These are phyloP conservation scores for Mortierella sp. DNA, from an alignment of 371 early-diverging fungal species.

Conservation along the genomic window DNA sequence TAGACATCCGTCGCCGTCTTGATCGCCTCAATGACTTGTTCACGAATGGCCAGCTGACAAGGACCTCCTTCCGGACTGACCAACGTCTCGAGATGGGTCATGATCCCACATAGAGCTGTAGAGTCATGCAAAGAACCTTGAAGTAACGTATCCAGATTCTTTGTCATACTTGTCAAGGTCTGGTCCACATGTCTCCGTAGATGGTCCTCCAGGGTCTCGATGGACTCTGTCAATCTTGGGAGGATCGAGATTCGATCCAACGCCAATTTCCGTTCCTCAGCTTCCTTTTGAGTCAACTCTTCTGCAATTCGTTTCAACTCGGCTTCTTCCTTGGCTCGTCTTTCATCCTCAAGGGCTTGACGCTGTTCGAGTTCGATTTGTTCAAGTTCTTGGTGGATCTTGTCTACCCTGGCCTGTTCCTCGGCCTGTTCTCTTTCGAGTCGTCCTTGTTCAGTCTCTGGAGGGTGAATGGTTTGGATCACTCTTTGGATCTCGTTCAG, in stretches of 20 bases:
- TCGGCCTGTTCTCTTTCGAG: background rate
- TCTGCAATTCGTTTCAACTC: background rate
- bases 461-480: slow-evolving; percentile 10
- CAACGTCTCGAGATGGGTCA: too few species aligned
- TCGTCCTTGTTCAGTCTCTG: slow-evolving; percentile 8
- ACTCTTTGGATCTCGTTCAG: slow-evolving; percentile 15
- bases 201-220: slow-evolving; percentile 10
- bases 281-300: background rate
- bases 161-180: too few species aligned
- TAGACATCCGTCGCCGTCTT: slow-evolving; percentile 4
- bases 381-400: background rate
- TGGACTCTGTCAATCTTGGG: slow-evolving; percentile 8
- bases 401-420: background rate
- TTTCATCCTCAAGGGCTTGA: slow-evolving; percentile 1
- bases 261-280: slow-evolving; percentile 9
- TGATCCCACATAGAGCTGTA: background rate
- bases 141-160: background rate
- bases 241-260: slow-evolving; percentile 17
- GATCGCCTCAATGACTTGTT: slow-evolving; percentile 7
- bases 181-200: background rate
- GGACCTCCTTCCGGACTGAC: too few species aligned
- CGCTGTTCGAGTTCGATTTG: background rate
- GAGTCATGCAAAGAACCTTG: slow-evolving; percentile 33
- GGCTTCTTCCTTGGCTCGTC: background rate
- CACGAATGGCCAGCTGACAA: background rate